These are phyloP conservation scores for Vicia sativa DNA, from an alignment of 306 rosid species.

Conservation along the genomic window DNA sequence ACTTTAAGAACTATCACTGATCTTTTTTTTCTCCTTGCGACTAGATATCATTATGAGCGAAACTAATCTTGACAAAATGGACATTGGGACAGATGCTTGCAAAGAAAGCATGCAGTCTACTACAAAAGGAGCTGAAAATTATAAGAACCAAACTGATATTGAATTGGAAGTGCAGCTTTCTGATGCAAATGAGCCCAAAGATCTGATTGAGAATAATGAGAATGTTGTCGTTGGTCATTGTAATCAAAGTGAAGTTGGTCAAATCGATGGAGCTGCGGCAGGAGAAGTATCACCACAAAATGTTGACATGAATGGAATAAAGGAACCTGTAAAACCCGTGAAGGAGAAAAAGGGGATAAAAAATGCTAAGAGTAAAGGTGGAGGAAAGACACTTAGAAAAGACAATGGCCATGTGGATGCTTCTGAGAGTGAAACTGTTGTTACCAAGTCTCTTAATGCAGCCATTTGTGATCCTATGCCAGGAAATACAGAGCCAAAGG, in stretches of 20 bases:
- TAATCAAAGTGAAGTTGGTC: conserved; percentile 36
- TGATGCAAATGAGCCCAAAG: conserved; percentile 38
- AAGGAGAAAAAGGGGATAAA: conserved; percentile 47
- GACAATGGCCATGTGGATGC: conserved; percentile 36
- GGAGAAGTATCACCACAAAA: conserved; percentile 42
- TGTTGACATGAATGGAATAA: conserved; percentile 40
- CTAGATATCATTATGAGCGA: conserved; percentile 44
- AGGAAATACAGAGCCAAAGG: conserved; percentile 41
- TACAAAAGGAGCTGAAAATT: conserved; percentile 33
- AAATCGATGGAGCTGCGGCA: conserved; percentile 40
- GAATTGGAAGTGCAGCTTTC: conserved; percentile 34
- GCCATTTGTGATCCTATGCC: conserved; percentile 38
- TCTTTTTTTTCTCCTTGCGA: neutral
- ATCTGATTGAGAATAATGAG: conserved; percentile 35
- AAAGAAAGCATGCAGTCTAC: conserved; percentile 42
- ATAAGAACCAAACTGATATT: conserved; percentile 25
- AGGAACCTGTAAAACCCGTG: conserved; percentile 37
- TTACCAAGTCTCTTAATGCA: conserved; percentile 42
- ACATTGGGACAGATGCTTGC: conserved; percentile 37
- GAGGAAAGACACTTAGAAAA: conserved; percentile 23
- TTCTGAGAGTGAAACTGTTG: conserved; percentile 37
- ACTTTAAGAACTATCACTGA: conserved; percentile 28
- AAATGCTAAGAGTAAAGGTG: conserved; percentile 45
- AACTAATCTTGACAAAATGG: conserved; percentile 40
- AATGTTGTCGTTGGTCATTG: conserved; percentile 37